phyloP scores from a whole-genome alignment of 2,329 filamentous ascomycete species.

The Chaetomium sp. region DNA sequence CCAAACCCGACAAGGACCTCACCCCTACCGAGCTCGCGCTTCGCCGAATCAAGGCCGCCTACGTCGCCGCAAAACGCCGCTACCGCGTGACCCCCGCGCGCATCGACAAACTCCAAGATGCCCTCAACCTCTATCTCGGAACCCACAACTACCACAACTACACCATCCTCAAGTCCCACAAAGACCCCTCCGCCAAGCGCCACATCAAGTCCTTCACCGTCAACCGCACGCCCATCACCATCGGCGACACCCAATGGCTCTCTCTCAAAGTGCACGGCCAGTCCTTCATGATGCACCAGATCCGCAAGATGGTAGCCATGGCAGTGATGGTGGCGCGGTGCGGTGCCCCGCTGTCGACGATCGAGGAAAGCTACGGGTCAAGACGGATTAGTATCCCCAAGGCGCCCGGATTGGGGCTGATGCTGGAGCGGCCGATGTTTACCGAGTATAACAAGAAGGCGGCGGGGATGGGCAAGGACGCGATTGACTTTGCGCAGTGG shows the following conservation, averaged over 20 bases:
- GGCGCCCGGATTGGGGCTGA: conserved; percentile 78
- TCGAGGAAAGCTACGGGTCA: conserved; percentile 65
- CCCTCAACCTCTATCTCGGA: conserved; percentile 69
- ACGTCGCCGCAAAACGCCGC: conserved; percentile 71
- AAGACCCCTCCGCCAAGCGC: conserved; percentile 78
- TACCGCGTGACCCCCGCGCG: conserved; percentile 74
- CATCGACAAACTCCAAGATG: conserved; percentile 66
- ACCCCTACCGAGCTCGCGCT: conserved; percentile 57
- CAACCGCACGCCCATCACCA: conserved; percentile 69
- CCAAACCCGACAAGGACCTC: conserved; percentile 24
- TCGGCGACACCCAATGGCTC: conserved; percentile 90
- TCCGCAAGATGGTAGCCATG: conserved; percentile 98
- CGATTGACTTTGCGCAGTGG: conserved; percentile 72
- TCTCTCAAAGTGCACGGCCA: conserved; percentile 95
- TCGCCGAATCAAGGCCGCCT: conserved; percentile 72
- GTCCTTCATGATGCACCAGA: conserved; percentile 99
- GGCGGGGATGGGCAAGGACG: conserved; percentile 55
- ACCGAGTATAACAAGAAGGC: conserved; percentile 77
- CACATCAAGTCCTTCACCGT: conserved; percentile 89
- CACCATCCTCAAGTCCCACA: conserved; percentile 79
- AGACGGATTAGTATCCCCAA: conserved; percentile 84
- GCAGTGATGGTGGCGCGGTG: conserved; percentile 77
- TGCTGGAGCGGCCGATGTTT: conserved; percentile 89
- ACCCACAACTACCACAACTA: conserved; percentile 97
- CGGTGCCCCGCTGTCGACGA: conserved; percentile 65